Evolutionary conservation across 169 alveolate species (phyloP).

Genomic region (Eimeria acervulina): DNA sequence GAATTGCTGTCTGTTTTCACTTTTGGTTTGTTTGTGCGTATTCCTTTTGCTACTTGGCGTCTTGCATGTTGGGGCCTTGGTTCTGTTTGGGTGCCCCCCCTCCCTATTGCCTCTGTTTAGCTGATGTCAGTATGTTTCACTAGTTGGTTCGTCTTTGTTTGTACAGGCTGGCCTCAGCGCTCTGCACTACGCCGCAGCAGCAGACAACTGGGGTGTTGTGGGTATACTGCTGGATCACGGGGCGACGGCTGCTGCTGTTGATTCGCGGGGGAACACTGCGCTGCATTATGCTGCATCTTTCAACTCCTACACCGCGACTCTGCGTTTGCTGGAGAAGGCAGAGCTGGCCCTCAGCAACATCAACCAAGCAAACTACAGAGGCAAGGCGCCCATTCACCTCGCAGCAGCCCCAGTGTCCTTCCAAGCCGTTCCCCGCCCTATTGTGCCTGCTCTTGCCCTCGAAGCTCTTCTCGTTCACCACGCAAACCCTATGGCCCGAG

Average conservation of each 20-base stretch:
- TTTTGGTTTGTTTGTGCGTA: too few species aligned
- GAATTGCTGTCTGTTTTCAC: not conserved
- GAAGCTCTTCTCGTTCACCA: constrained; percentile 68
- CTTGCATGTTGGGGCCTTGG: not conserved
- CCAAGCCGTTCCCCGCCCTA: constrained; percentile 28
- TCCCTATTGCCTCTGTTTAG: not conserved
- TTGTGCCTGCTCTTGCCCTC: constrained; percentile 70
- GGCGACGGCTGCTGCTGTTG: constrained; percentile 36
- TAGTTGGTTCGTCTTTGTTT: not conserved
- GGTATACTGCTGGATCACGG: constrained; percentile 61
- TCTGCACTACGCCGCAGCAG: constrained; percentile 79
- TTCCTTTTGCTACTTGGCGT: too few species aligned
- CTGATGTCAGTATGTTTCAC: not conserved
- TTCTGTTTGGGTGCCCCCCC: not conserved
- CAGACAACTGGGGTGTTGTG: constrained; percentile 49
- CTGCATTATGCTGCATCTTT: constrained; percentile 81
- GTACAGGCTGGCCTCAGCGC: constrained; percentile 76
- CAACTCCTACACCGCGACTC: constrained; percentile 35
- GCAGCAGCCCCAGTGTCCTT: constrained; percentile 74
- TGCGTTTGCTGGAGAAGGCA: constrained; percentile 38
- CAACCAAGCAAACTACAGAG: not conserved
- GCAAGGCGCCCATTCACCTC: constrained; percentile 72
- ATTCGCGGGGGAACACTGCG: constrained; percentile 76
- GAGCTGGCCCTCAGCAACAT: not conserved
- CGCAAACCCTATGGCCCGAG: constrained; percentile 76